These are phyloP conservation scores for Wilcoxina mikolae DNA, from an alignment of 495 filamentous ascomycete species.

Conservation along the genomic window DNA sequence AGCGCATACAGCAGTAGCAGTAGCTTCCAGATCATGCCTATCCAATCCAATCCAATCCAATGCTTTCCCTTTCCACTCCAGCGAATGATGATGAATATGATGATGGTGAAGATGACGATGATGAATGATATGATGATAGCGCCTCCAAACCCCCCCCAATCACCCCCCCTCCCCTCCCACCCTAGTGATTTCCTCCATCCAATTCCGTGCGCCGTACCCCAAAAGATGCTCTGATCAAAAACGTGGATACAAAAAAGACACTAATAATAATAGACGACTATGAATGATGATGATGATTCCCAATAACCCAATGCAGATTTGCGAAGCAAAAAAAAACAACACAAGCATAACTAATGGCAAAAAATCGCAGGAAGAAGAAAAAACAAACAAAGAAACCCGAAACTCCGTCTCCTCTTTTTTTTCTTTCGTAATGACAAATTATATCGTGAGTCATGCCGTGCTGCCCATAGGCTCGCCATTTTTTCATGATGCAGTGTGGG, in stretches of 20 bases:
- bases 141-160: too few species aligned
- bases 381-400: slow-evolving; percentile 1
- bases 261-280: background rate
- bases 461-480: too few species aligned
- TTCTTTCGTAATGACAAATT: background rate
- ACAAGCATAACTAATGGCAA: slow-evolving; percentile 5
- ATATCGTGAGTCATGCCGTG: background rate
- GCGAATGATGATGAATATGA: background rate
- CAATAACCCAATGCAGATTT: background rate
- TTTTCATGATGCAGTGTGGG: slow-evolving; percentile 1
- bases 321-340: background rate
- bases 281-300: background rate
- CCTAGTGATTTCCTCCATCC: too few species aligned
- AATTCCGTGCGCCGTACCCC: too few species aligned
- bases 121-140: too few species aligned
- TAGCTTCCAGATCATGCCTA: background rate
- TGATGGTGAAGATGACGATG: too few species aligned
- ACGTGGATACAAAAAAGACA: background rate
- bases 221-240: too few species aligned
- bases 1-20: background rate
- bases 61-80: background rate
- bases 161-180: too few species aligned
- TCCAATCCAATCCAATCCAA: background rate
- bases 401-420: slow-evolving; percentile 7
- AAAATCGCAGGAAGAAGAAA: slow-evolving; percentile 3